phyloP scores from a whole-genome alignment of 495 filamentous ascomycete genomes.

The Penicillium fimorum region DNA sequence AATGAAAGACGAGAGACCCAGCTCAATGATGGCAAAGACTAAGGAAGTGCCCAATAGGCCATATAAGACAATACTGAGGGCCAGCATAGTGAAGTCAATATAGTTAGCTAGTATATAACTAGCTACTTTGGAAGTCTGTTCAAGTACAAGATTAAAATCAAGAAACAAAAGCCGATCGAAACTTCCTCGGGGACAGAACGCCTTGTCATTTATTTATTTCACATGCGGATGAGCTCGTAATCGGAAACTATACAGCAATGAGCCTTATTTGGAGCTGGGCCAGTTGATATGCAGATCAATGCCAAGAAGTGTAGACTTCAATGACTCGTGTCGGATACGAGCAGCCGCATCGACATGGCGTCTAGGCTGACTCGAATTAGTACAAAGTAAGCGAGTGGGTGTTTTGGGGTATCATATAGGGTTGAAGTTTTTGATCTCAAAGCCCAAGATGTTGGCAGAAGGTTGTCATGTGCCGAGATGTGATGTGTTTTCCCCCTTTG shows the following conservation, averaged over 20 bases:
- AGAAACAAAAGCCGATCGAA: neutral
- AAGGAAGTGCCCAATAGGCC: slow-evolving; percentile 24
- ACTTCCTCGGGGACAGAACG: neutral
- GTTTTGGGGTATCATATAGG: slow-evolving; percentile 10
- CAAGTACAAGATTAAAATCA: neutral
- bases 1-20: slow-evolving; percentile 27
- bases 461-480: neutral
- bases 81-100: slow-evolving; percentile 19
- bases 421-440: neutral
- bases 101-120: neutral
- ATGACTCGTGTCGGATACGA: slow-evolving; percentile 20
- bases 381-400: slow-evolving; percentile 27
- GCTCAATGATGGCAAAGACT: slow-evolving; percentile 28
- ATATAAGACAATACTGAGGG: slow-evolving; percentile 28
- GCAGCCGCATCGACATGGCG: slow-evolving; percentile 21
- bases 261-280: slow-evolving; percentile 1
- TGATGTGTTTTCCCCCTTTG: neutral
- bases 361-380: slow-evolving; percentile 13
- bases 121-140: neutral
- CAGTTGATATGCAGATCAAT: slow-evolving; percentile 2
- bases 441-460: neutral
- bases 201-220: slow-evolving; percentile 15
- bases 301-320: slow-evolving; percentile 5
- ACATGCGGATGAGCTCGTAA: slow-evolving; percentile 7
- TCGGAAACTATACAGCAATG: neutral